Evolutionary conservation across 345 rosid species (phyloP).

Genomic region (Kandelia obovata): DNA sequence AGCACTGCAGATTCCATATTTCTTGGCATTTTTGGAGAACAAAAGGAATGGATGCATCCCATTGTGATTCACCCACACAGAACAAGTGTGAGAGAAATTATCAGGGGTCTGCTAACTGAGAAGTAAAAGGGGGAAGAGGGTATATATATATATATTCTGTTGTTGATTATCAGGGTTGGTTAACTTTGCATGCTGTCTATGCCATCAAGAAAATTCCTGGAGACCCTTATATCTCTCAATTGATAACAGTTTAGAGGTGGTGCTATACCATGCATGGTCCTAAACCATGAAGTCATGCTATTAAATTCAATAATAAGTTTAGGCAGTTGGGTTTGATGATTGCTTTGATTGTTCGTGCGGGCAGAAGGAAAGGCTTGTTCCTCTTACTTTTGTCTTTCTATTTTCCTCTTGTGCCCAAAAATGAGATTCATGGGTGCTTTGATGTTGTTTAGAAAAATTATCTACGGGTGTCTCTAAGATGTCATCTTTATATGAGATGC

Average conservation of each 20-base stretch:
- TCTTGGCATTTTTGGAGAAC: neutral
- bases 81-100: too few species aligned
- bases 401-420: neutral
- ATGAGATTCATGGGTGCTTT: too few species aligned
- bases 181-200: conserved; percentile 4
- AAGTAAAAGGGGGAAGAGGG: too few species aligned
- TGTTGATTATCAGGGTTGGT: conserved; percentile 10
- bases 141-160: neutral
- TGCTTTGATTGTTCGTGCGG: conserved; percentile 75
- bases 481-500: too few species aligned
- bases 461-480: too few species aligned
- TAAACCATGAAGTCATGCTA: conserved; percentile 85
- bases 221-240: conserved; percentile 15
- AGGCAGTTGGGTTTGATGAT: conserved; percentile 83
- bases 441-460: too few species aligned
- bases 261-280: conserved; percentile 78
- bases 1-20: neutral
- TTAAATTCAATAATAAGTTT: conserved; percentile 84
- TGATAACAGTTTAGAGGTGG: conserved; percentile 82
- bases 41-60: neutral
- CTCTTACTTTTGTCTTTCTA: conserved; percentile 16
- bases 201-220: conserved; percentile 9
- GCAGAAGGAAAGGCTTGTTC: conserved; percentile 84
- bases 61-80: neutral
- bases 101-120: too few species aligned